Evolutionary conservation across 83 land plant genomes (phyloP).

Genomic region (Thuja plicata): DNA sequence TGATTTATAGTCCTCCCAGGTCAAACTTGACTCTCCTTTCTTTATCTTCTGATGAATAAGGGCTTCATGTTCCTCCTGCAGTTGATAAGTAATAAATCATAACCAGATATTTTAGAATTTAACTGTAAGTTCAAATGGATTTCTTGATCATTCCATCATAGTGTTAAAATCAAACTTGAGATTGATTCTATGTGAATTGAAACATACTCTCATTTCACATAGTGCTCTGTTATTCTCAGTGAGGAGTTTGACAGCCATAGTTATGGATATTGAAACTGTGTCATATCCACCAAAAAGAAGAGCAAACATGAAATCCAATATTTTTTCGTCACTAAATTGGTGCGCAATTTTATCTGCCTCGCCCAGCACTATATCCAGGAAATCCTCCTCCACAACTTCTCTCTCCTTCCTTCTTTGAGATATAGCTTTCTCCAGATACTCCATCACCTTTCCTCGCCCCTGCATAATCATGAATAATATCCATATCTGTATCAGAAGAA

Average conservation of each 20-base stretch:
- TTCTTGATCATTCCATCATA: too few relatives aligned
- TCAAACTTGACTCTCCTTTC: not conserved
- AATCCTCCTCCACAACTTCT: not conserved
- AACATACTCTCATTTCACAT: not conserved
- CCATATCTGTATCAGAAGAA: not conserved
- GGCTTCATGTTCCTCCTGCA: constrained; percentile 9
- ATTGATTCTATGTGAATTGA: too few relatives aligned
- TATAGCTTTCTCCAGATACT: not conserved
- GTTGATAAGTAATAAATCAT: too few relatives aligned
- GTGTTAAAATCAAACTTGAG: too few relatives aligned
- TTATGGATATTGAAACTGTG: constrained; percentile 6
- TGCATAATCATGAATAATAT: not conserved
- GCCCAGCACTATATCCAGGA: not conserved
- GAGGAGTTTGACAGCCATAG: constrained; percentile 11
- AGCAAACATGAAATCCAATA: constrained; percentile 9
- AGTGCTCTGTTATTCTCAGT: not conserved
- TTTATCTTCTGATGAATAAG: not conserved
- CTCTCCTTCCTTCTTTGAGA: not conserved
- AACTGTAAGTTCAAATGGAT: too few relatives aligned
- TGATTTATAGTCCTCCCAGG: constrained; percentile 14
- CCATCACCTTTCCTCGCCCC: not conserved
- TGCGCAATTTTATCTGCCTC: not conserved
- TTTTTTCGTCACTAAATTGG: not conserved
- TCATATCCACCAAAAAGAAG: constrained; percentile 14
- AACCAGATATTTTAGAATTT: too few relatives aligned